These are phyloP conservation scores for Xylariaceae sp. DNA, from an alignment of 2,329 filamentous ascomycete species.

Conservation along the genomic window DNA sequence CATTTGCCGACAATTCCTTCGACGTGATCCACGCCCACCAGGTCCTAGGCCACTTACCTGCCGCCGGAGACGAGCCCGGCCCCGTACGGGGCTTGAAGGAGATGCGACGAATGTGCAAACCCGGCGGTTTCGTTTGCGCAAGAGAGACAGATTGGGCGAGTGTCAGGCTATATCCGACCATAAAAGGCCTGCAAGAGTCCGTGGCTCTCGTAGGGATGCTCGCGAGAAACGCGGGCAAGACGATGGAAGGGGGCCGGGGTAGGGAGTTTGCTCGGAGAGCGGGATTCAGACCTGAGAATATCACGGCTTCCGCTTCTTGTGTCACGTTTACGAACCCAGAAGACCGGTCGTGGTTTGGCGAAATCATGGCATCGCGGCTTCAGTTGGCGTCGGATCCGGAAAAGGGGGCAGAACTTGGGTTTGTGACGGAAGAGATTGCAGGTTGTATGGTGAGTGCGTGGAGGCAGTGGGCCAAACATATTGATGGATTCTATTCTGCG, in stretches of 20 bases:
- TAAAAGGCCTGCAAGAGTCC: conserved; percentile 4
- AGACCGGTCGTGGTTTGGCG: conserved; percentile 11
- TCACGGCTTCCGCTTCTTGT: conserved; percentile 11
- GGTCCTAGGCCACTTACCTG: conserved; percentile 15
- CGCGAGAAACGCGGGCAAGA: conserved; percentile 3
- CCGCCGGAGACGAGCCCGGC: conserved; percentile 6
- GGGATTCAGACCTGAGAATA: conserved; percentile 11
- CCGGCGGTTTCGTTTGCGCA: conserved; percentile 17
- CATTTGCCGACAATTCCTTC: conserved; percentile 17
- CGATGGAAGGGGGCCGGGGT: conserved; percentile 8
- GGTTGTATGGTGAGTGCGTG: conserved; percentile 12
- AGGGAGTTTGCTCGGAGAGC: conserved; percentile 18
- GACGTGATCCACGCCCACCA: conserved; percentile 18
- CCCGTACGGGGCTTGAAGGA: conserved; percentile 15
- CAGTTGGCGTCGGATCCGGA: conserved; percentile 2
- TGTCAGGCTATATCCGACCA: conserved; percentile 10
- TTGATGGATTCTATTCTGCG: conserved; percentile 13
- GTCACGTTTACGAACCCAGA: conserved; percentile 4
- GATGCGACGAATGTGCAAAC: conserved; percentile 21
- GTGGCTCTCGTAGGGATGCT: conserved; percentile 8
- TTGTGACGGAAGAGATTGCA: conserved; percentile 10
- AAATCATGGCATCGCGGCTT: conserved; percentile 12
- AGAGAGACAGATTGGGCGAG: conserved; percentile 16
- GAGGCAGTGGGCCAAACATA: conserved; percentile 11
- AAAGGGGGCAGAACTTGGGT: conserved; percentile 13